Conservation (phyloP, 2,329 filamentous ascomycete genomes). For the Aspergillus costaricaensis region DNA sequence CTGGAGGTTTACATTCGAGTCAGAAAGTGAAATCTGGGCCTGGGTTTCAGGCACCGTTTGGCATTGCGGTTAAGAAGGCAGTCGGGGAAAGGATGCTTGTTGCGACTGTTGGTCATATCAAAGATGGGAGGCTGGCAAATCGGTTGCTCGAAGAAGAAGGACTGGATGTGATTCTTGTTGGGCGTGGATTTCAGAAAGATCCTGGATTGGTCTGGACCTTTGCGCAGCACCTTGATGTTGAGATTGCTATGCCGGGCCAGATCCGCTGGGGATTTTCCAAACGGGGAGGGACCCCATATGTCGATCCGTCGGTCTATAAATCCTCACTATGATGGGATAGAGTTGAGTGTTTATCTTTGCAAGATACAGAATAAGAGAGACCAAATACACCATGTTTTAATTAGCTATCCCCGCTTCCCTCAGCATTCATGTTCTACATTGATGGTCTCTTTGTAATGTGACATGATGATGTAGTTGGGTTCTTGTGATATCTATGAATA, state of each 20-base stretch:
- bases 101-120: constrained; percentile 74
- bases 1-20: constrained; percentile 66
- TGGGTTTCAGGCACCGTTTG: constrained; percentile 74
- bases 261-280: constrained; percentile 58
- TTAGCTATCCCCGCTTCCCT: too few relatives aligned
- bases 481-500: too few relatives aligned
- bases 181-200: constrained; percentile 77
- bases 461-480: too few relatives aligned
- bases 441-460: too few relatives aligned
- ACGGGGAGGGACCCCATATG: too few relatives aligned
- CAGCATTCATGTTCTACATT: too few relatives aligned
- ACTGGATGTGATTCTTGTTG: constrained; percentile 72
- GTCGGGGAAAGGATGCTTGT: constrained; percentile 71
- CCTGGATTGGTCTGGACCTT: constrained; percentile 74
- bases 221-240: constrained; percentile 70
- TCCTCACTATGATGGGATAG: too few relatives aligned
- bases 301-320: too few relatives aligned
- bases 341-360: too few relatives aligned
- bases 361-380: too few relatives aligned
- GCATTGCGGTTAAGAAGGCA: constrained; percentile 69
- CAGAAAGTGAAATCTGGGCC: constrained; percentile 53
- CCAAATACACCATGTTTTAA: too few relatives aligned
- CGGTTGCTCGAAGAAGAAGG: constrained; percentile 54
- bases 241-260: constrained; percentile 73
- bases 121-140: constrained; percentile 68